Conservation (phyloP, 257 asterid genomes). For the Nicotiana sylvestris region DNA sequence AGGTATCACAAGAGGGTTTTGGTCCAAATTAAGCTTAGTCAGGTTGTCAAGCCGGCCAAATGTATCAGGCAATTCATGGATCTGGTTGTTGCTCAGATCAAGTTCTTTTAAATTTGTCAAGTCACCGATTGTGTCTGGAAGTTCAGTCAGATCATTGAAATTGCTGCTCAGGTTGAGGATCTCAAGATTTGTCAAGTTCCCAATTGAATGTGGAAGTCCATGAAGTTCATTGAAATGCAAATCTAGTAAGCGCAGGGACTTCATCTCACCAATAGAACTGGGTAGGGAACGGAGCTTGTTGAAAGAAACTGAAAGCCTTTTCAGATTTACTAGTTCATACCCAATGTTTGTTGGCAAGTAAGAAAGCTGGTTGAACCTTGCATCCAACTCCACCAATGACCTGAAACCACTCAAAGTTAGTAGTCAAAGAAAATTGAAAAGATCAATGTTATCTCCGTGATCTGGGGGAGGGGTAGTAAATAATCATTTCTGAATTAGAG, state of each 20-base stretch:
- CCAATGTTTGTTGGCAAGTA: constrained; percentile 90
- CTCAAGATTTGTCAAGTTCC: constrained; percentile 62
- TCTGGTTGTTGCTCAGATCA: constrained; percentile 92
- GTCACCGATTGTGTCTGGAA: constrained; percentile 71
- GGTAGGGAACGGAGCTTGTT: constrained; percentile 86
- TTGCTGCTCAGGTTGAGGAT: constrained; percentile 71
- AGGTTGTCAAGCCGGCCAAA: constrained; percentile 59
- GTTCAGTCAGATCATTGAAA: constrained; percentile 70
- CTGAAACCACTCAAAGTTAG: constrained; percentile 29
- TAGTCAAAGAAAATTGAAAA: not conserved
- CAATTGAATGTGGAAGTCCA: constrained; percentile 65
- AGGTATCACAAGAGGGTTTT: constrained; percentile 77
- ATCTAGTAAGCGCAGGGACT: constrained; percentile 52
- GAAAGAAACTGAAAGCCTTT: constrained; percentile 49
- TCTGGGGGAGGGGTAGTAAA: not conserved
- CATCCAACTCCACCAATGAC: constrained; percentile 65
- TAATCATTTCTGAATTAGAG: not conserved
- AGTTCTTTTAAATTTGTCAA: constrained; percentile 69
- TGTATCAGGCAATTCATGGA: constrained; percentile 64
- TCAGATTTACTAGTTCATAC: constrained; percentile 53
- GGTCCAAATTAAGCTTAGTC: constrained; percentile 56
- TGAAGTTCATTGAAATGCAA: constrained; percentile 76
- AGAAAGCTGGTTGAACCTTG: constrained; percentile 70
- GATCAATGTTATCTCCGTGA: not conserved
- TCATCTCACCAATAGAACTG: constrained; percentile 77